A percentile compares a stretch with the other conserved stretches of the same genome.
Evolutionary conservation across 768 basidiomycete species (phyloP).

Genomic region (Russula olivacea): DNA sequence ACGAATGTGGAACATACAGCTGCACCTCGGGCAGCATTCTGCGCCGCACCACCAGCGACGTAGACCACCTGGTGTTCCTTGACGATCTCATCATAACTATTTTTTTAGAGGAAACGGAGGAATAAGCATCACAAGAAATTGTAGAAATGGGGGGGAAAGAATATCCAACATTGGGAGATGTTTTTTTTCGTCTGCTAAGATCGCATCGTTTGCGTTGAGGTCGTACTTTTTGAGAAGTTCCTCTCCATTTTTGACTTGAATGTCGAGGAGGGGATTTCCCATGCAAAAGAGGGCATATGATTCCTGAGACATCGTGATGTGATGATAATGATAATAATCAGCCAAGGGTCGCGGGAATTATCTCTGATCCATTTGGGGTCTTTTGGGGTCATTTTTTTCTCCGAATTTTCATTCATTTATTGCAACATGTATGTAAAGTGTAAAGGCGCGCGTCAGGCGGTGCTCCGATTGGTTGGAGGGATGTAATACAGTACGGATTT

Average conservation of each 20-base stretch:
- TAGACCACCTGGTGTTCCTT: conserved; percentile 73
- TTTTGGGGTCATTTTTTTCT: no score
- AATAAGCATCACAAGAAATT: neutral
- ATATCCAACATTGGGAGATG: conserved; percentile 69
- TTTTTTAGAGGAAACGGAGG: neutral
- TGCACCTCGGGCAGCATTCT: conserved; percentile 94
- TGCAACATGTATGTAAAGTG: no score
- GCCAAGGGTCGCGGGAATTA: neutral
- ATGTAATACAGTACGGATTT: no score
- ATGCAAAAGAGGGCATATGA: conserved; percentile 75
- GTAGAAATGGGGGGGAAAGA: neutral
- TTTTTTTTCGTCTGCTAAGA: conserved; percentile 86
- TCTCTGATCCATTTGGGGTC: neutral
- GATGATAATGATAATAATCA: neutral
- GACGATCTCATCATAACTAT: conserved; percentile 85
- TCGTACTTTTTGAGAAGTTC: conserved; percentile 81
- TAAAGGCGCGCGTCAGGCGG: no score
- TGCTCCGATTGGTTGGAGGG: no score
- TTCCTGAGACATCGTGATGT: conserved; percentile 36
- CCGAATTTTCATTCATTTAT: no score
- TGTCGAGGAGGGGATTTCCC: conserved; percentile 95
- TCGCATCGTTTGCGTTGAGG: conserved; percentile 92
- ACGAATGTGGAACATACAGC: conserved; percentile 54
- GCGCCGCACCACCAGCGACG: conserved; percentile 95
- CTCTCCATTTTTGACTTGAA: conserved; percentile 87